Evolutionary conservation across 495 filamentous ascomycete genomes (phyloP).

Genomic region (Margaritispora aquatica): DNA sequence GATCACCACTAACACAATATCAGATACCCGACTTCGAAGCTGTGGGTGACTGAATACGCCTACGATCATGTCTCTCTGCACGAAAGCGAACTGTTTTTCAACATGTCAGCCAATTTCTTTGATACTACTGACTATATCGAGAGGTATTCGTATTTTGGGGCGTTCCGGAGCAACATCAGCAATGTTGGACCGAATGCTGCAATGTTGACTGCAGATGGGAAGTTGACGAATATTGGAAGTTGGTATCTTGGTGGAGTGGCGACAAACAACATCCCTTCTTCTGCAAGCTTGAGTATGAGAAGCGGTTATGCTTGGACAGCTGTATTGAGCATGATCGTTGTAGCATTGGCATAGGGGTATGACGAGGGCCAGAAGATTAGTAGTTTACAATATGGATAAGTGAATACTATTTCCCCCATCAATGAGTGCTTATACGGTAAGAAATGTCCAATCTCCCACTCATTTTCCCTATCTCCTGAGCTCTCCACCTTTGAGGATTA

Average conservation of each 20-base stretch:
- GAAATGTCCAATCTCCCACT: too few species aligned
- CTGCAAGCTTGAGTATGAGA: not conserved
- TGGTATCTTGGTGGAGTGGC: conserved; percentile 57
- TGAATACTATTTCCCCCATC: too few species aligned
- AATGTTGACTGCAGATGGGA: conserved; percentile 51
- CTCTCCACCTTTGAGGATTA: too few species aligned
- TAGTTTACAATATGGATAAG: too few species aligned
- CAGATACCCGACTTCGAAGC: conserved; percentile 45
- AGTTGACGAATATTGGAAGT: conserved; percentile 61
- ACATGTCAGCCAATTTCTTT: conserved; percentile 52
- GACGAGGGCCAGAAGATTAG: too few species aligned
- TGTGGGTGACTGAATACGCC: conserved; percentile 69
- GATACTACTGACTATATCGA: conserved; percentile 50
- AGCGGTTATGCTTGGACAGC: too few species aligned
- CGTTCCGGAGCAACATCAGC: conserved; percentile 54
- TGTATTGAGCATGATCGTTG: too few species aligned
- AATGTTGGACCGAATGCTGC: conserved; percentile 61
- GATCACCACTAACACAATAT: not conserved
- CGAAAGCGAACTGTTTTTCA: conserved; percentile 57
- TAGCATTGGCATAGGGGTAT: too few species aligned
- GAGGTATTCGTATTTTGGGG: conserved; percentile 65
- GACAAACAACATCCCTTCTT: conserved; percentile 30
- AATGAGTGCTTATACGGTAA: too few species aligned
- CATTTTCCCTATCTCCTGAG: too few species aligned
- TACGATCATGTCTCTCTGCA: conserved; percentile 26